Evolutionary conservation across 2,329 filamentous ascomycete species (phyloP).

Genomic region (Meredithiella fracta): DNA sequence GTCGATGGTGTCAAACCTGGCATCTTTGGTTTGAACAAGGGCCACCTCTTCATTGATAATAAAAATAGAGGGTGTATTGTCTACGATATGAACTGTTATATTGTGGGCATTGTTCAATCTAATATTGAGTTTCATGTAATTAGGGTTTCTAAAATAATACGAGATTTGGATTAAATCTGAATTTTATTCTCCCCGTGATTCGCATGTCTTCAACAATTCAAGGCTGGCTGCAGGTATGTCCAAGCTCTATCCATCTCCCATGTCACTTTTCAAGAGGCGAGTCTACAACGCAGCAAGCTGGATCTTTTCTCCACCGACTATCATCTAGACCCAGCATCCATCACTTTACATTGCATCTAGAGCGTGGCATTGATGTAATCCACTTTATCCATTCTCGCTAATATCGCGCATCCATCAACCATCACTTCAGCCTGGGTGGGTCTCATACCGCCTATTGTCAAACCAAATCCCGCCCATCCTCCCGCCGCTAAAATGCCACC

Average conservation of each 20-base stretch:
- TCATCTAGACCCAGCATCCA: background rate
- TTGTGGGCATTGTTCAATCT: no score
- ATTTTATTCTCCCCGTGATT: no score
- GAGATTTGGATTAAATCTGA: no score
- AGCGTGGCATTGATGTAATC: background rate
- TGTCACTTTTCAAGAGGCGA: background rate
- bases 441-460: background rate
- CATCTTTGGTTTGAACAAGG: no score
- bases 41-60: no score
- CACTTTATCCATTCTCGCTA: background rate
- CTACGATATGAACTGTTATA: no score
- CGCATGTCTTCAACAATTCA: no score
- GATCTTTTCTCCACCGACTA: background rate
- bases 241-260: background rate
- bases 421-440: background rate
- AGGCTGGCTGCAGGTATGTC: no score
- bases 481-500: slow-evolving; percentile 31
- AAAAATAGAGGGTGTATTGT: no score
- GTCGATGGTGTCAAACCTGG: no score
- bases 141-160: no score
- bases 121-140: no score
- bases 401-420: background rate
- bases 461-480: background rate
- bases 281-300: background rate
- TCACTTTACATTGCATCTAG: background rate